These are phyloP conservation scores for Hamiltosporidium tvaerminnensis DNA, from an alignment of 371 early-diverging fungal genomes.

Conservation along the genomic window DNA sequence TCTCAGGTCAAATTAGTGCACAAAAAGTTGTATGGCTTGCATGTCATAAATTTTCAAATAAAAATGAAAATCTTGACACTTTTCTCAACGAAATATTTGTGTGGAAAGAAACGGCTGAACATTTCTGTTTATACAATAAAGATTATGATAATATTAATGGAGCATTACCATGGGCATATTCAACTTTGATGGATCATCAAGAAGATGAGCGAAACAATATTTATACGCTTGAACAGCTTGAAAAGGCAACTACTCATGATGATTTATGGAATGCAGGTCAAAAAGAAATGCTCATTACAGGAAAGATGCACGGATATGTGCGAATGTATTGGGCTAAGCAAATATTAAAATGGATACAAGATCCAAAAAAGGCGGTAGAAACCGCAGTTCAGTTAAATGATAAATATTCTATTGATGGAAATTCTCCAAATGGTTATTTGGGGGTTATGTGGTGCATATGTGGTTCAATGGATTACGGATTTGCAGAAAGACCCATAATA, in stretches of 20 bases:
- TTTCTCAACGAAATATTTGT: conserved; percentile 26
- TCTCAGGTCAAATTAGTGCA: conserved; percentile 16
- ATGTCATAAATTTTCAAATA: conserved; percentile 3
- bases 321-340: conserved; percentile 33
- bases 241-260: conserved; percentile 11
- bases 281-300: conserved; percentile 8
- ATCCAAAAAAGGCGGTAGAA: conserved; percentile 23
- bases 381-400: conserved; percentile 15
- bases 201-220: conserved; percentile 14
- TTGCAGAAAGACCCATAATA: conserved; percentile 11
- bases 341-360: conserved; percentile 17
- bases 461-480: conserved; percentile 26
- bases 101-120: conserved; percentile 28
- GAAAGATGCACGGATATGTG: conserved; percentile 30
- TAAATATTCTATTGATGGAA: conserved; percentile 28
- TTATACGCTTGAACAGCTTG: conserved; percentile 10
- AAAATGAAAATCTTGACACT: conserved; percentile 8
- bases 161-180: conserved; percentile 23
- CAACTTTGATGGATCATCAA: conserved; percentile 10
- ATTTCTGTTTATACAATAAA: conserved; percentile 17
- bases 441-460: conserved; percentile 30
- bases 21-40: conserved; percentile 10
- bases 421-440: conserved; percentile 25
- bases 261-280: conserved; percentile 27
- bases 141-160: conserved; percentile 35